These are phyloP conservation scores for Thymus quinquecostatus DNA, from an alignment of 257 asterid genomes.

Conservation along the genomic window DNA sequence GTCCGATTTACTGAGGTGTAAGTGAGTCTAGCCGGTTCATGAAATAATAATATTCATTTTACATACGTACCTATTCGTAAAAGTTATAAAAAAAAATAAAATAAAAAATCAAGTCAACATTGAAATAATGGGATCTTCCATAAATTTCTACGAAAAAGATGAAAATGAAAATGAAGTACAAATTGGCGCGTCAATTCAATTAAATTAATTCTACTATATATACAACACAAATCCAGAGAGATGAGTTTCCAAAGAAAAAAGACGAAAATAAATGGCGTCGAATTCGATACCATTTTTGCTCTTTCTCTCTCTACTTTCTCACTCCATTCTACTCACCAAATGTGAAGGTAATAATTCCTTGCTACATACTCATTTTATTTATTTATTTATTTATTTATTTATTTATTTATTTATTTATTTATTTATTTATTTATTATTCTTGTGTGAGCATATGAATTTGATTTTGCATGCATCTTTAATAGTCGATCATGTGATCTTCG, in stretches of 20 bases:
- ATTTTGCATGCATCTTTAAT: no score
- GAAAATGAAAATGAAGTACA: constrained; percentile 8
- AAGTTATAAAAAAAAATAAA: no score
- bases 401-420: not conserved
- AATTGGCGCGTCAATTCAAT: not conserved
- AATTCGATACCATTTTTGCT: constrained; percentile 12
- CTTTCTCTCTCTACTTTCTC: constrained; percentile 28
- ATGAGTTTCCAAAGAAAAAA: no score
- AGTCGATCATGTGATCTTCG: no score
- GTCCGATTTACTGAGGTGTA: no score
- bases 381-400: not conserved
- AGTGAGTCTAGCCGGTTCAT: no score
- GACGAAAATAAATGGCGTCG: constrained; percentile 13
- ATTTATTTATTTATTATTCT: not conserved
- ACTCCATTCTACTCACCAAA: constrained; percentile 10
- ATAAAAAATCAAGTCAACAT: not conserved
- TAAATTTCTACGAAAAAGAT: not conserved
- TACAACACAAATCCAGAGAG: not conserved
- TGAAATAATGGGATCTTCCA: not conserved
- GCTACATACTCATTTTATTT: not conserved
- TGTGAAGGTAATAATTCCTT: not conserved
- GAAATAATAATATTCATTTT: no score
- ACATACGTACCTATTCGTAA: no score
- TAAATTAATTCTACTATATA: constrained; percentile 19
- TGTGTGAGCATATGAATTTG: not conserved